Evolutionary conservation across 2,329 filamentous ascomycete genomes (phyloP).

Genomic region (Stagonosporopsis cucurbitacearum): DNA sequence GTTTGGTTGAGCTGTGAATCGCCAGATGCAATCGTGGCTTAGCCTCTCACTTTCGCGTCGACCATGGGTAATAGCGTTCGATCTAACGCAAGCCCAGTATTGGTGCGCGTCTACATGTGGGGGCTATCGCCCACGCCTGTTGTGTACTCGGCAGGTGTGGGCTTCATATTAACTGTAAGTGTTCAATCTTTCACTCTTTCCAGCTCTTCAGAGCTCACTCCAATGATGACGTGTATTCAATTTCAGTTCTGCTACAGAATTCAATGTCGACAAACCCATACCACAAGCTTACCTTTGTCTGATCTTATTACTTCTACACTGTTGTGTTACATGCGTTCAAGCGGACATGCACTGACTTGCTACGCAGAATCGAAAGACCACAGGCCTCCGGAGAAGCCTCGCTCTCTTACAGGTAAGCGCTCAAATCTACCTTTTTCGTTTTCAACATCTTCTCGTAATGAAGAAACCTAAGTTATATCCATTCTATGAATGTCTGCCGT

Average conservation of each 20-base stretch:
- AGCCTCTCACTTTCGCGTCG: background rate
- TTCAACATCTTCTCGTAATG: constrained; percentile 48
- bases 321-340: constrained; percentile 1
- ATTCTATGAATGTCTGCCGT: constrained; percentile 67
- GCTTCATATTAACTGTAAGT: constrained; percentile 25
- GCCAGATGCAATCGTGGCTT: background rate
- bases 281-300: constrained; percentile 62
- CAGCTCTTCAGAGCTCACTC: constrained; percentile 16
- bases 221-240: constrained; percentile 51
- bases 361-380: constrained; percentile 4
- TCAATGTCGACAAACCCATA: constrained; percentile 64
- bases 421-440: background rate
- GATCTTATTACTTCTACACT: constrained; percentile 38
- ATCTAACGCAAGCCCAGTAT: background rate
- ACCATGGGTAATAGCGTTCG: background rate
- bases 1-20: background rate
- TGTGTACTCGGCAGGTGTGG: background rate
- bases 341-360: constrained; percentile 26
- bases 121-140: background rate
- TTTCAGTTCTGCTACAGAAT: constrained; percentile 71
- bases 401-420: constrained; percentile 30
- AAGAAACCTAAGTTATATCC: constrained; percentile 67
- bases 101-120: background rate
- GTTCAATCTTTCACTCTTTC: background rate
- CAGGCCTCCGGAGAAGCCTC: background rate